Evolutionary conservation across 2,329 filamentous ascomycete species (phyloP).

Genomic region (Aurifilum marmelostoma): DNA sequence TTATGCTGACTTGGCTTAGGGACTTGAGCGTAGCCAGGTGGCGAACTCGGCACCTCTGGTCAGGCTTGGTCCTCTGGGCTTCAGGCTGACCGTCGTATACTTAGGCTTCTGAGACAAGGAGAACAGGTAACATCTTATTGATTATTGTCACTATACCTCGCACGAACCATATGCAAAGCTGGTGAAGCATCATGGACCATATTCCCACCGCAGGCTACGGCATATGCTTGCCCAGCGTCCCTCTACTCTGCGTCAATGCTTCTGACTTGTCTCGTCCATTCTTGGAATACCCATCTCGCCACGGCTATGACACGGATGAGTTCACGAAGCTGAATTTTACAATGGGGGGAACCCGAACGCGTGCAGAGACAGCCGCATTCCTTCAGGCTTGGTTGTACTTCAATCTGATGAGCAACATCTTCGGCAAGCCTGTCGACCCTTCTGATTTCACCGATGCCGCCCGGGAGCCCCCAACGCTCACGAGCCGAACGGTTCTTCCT

Average conservation of each 20-base stretch:
- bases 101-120: no score
- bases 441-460: not conserved
- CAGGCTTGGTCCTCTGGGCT: no score
- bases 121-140: no score
- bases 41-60: no score
- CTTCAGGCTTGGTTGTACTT: conserved; percentile 3
- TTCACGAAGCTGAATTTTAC: conserved; percentile 1
- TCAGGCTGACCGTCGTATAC: no score
- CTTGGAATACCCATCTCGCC: not conserved
- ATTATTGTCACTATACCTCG: not conserved
- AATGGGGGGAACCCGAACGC: not conserved
- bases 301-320: not conserved
- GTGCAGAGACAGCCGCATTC: not conserved
- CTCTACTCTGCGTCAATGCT: not conserved
- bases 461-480: not conserved
- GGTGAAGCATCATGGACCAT: not conserved
- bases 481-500: not conserved
- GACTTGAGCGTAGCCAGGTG: no score
- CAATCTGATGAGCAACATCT: not conserved
- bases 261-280: not conserved
- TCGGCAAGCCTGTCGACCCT: not conserved
- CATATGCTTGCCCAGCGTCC: not conserved
- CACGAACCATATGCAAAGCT: not conserved
- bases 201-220: conserved; percentile 1
- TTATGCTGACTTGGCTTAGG: no score